Evolutionary conservation across 495 filamentous ascomycete genomes (phyloP), one percentile per base, ranked within the genome.

Genomic region (Platismatia glauca): DNA sequence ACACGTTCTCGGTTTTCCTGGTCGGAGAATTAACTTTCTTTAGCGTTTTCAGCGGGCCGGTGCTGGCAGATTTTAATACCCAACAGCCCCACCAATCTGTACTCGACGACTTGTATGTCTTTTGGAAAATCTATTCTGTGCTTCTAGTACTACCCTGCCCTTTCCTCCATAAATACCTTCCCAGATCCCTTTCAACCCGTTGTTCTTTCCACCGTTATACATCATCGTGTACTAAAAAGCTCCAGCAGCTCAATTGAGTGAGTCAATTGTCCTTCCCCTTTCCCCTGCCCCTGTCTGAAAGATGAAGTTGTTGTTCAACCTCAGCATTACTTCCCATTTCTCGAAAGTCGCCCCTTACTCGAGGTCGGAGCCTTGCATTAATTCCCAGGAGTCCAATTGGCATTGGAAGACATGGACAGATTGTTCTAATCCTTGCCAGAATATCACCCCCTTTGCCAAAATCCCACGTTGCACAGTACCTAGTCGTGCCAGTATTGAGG

Each of bases 21-120:
- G 48, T 52, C 48, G 48, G 48, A 52, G 48, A 52, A 29, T 29
- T 52, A 31, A 31, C 48, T 52, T 31, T 52, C 31, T 52, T 52
- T 52, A 18, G 31, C 24, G 24, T 12, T 52, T 52, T 18, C 48
- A 27, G 24, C 48, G 48, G 27, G 3, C 24, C 48, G 48, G n/a
- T 46, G 39, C 39, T 41, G 39, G 39, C 39, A 41, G 15, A 5
- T 22, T 44, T 2, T 7, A 44, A 44, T 7, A 20, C 44, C 44
- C 48, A 52, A 31, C 48, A 52, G 31, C 48, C 48, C 48, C 48
- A 52, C 48, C 48, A 48, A 1, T 48, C n/a, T 48, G 2, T 22
- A 8, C 38, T 44, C 38, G n/a, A n/a, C n/a, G n/a, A n/a, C n/a
- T n/a, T 43, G 18, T 48, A 24, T 48, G n/a, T n/a, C 12, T 24